Conservation (phyloP, 441 rosid genomes). For the Cnidoscolus chayamansa region DNA sequence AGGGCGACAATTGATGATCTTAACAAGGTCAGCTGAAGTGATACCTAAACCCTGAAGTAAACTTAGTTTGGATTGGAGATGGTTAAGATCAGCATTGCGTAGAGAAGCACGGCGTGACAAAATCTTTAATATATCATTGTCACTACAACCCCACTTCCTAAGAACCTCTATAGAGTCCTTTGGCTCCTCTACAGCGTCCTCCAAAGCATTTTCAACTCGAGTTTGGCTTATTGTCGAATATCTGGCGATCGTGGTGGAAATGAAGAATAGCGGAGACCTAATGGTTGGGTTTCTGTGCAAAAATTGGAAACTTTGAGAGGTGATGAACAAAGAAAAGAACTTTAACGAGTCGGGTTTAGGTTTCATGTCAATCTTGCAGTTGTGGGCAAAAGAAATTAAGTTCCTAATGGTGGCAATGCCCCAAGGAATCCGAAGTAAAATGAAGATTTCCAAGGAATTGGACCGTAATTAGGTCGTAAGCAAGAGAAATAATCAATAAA, state of each 20-base stretch:
- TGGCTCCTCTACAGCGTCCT: slow-evolving; percentile 21
- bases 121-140: slow-evolving; percentile 46
- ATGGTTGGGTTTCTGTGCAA: background rate
- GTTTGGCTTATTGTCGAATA: slow-evolving; percentile 60
- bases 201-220: slow-evolving; percentile 21
- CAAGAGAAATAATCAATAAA: no score
- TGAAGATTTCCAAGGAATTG: no score
- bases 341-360: slow-evolving; percentile 30
- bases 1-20: slow-evolving; percentile 72
- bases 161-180: slow-evolving; percentile 40
- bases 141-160: slow-evolving; percentile 66
- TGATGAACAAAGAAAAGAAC: slow-evolving; percentile 19
- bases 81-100: slow-evolving; percentile 42
- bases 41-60: slow-evolving; percentile 58
- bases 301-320: background rate
- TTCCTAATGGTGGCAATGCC: no score
- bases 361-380: slow-evolving; percentile 9
- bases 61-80: slow-evolving; percentile 50
- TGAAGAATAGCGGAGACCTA: background rate
- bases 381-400: background rate
- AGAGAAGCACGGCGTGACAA: slow-evolving; percentile 52
- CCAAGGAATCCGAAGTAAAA: no score
- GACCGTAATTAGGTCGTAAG: no score
- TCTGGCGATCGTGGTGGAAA: slow-evolving; percentile 21
- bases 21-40: slow-evolving; percentile 64